Base-by-base conservation (phyloP, 1,139 yeast genomes). In the Saccharomyces hybrid region DNA sequence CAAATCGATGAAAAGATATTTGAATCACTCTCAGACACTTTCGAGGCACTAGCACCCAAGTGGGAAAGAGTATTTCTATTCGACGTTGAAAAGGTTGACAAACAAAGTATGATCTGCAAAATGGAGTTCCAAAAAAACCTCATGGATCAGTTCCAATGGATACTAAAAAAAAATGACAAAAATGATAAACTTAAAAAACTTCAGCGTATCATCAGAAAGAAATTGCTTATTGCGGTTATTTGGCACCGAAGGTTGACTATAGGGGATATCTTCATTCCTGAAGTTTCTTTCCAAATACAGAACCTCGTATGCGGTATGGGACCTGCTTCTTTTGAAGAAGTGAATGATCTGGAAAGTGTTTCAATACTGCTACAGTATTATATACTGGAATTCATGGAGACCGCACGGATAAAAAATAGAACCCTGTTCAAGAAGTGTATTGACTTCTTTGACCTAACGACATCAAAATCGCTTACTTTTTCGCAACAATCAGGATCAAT, bases 401-500 rank as follows among this genome's bases (percentile, higher is more conserved):
- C 46, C 1, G 57, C 56, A 9, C 29, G 42, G 2, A 19, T 48
- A 5, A 21, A 42, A n/a, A 34, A 53, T 26, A 28, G 38, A 24
- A 34, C 31, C 2, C 26, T 47, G 19, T 50, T 59, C n/a, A 50
- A 47, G n/a, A 29, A n/a, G 21, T 51, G 51, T 16, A 47, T 62
- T 4, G 9, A n/a, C 5, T 28, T 47, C 19, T 29, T 61, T 16
- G 56, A 59, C 29, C 29, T 47, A 5, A 42, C 56, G 12, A 47
- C 56, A 8, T 31, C 54, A 11, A 48, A 42, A 5, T 60, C 64
- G 8, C 47, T 63, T 16, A 46, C 61, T 6, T 48, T 61, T 12
- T 58, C 64, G 12, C 66, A 62, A 42, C 57, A 58, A 16, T 52
- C 64, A 4, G 58, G 59, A 26, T 19, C 62, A 28, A 59, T 60